These are phyloP conservation scores for Colletotrichum zoysiae DNA, from an alignment of 2,329 filamentous ascomycete genomes.

Conservation along the genomic window DNA sequence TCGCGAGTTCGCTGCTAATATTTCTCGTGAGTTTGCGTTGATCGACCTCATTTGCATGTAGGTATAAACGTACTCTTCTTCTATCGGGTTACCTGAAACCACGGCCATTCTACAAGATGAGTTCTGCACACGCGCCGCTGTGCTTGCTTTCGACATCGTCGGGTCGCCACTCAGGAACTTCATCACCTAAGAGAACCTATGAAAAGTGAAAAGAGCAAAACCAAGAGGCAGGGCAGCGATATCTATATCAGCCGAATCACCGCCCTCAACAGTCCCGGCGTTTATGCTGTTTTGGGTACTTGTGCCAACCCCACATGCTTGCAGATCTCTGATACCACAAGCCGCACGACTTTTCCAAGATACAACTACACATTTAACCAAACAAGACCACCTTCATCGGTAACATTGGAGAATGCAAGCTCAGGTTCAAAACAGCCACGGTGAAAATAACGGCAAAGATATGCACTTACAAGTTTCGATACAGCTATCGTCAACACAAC, in stretches of 20 bases:
- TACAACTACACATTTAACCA: neutral
- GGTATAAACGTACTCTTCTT: neutral
- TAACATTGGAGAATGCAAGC: conserved; percentile 73
- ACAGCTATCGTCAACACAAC: neutral
- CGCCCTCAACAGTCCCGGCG: neutral
- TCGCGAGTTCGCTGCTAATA: neutral
- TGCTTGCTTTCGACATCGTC: neutral
- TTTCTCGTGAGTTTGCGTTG: neutral
- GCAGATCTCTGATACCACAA: neutral
- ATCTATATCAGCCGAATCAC: neutral
- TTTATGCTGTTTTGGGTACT: neutral
- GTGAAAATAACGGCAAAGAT: neutral
- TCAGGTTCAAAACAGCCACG: conserved; percentile 56
- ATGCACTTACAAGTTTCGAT: neutral
- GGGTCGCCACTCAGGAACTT: neutral
- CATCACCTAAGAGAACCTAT: neutral
- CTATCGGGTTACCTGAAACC: neutral
- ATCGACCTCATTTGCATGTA: neutral
- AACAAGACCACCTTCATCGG: neutral
- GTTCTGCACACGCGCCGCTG: neutral
- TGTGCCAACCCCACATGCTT: neutral
- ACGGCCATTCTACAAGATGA: neutral
- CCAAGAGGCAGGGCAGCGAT: neutral
- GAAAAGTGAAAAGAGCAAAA: accelerated
- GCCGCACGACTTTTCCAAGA: neutral